Percentiles rank a stretch among this genome's conserved stretches.
Conservation (phyloP, 108 stramenopile species). For the Cyclotella choctawhatcheeana region DNA sequence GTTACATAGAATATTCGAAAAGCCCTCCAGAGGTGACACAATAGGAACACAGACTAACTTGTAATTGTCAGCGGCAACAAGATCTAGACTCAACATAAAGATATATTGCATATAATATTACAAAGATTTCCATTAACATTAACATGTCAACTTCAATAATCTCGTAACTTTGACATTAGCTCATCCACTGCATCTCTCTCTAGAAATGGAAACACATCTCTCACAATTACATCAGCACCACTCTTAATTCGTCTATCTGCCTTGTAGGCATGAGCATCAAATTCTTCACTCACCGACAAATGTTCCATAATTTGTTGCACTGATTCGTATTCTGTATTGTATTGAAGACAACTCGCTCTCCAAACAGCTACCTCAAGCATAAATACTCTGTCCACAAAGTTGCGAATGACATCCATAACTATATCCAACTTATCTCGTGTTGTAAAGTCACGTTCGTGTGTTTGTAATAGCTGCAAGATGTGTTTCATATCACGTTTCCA, state of each 20-base stretch:
- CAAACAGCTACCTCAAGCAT: slow-evolving; percentile 63
- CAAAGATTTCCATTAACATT: too few species aligned
- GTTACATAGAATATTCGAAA: slow-evolving; percentile 43
- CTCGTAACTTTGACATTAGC: slow-evolving; percentile 35
- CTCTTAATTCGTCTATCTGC: too few species aligned
- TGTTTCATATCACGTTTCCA: slow-evolving; percentile 60
- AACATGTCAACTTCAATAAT: too few species aligned
- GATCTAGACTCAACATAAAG: too few species aligned
- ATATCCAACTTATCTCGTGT: slow-evolving; percentile 66
- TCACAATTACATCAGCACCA: too few species aligned
- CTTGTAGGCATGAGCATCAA: too few species aligned
- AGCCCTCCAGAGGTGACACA: slow-evolving; percentile 8
- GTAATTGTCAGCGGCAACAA: too few species aligned
- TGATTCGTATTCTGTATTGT: slow-evolving; percentile 68
- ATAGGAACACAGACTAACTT: too few species aligned
- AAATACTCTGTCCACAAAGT: slow-evolving; percentile 52
- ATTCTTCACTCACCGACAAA: too few species aligned
- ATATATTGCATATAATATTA: too few species aligned
- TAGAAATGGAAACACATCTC: too few species aligned
- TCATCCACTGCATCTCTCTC: slow-evolving; percentile 56
- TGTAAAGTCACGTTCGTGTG: slow-evolving; percentile 63
- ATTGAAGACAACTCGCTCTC: slow-evolving; percentile 65
- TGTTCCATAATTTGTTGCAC: too few species aligned
- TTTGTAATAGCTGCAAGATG: slow-evolving; percentile 41
- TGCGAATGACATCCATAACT: slow-evolving; percentile 40